phyloP scores from a whole-genome alignment of 2,329 filamentous ascomycete genomes.

The Botryotinia calthae region DNA sequence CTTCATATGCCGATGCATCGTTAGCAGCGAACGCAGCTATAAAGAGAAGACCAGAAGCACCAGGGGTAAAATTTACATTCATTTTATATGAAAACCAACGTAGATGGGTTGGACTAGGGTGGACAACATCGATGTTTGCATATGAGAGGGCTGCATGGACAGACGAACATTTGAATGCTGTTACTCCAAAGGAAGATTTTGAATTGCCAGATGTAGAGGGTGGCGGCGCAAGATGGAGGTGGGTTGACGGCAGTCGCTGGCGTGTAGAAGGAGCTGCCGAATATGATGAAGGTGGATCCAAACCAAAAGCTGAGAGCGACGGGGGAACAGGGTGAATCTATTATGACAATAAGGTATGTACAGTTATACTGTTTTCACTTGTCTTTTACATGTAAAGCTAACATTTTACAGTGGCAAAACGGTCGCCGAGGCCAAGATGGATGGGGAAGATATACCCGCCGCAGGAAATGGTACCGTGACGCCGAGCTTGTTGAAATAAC shows the following conservation, averaged over 20 bases:
- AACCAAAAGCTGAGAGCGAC: conserved; percentile 40
- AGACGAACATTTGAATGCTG: conserved; percentile 86
- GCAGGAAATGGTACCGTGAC: conserved; percentile 94
- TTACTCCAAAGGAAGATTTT: conserved; percentile 71
- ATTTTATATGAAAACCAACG: conserved; percentile 96
- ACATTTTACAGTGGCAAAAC: conserved; percentile 70
- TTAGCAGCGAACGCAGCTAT: conserved; percentile 40
- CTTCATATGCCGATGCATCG: conserved; percentile 30
- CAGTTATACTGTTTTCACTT: background rate
- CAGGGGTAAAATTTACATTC: conserved; percentile 93
- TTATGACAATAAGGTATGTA: conserved; percentile 87
- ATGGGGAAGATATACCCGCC: conserved; percentile 90
- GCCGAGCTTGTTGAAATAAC: conserved; percentile 83
- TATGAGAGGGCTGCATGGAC: conserved; percentile 93
- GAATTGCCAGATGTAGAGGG: conserved; percentile 65
- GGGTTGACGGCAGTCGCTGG: conserved; percentile 86
- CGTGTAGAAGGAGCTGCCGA: conserved; percentile 72
- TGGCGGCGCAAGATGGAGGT: conserved; percentile 66
- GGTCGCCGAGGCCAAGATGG: conserved; percentile 81
- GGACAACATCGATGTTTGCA: conserved; percentile 86
- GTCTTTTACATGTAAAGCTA: conserved; percentile 16
- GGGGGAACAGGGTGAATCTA: conserved; percentile 84
- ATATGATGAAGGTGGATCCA: conserved; percentile 45
- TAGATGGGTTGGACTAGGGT: conserved; percentile 90
- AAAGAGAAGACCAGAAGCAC: conserved; percentile 51